Evolutionary conservation across 202 grass and related monocot genomes (phyloP).

Genomic region (Carex arenaria): DNA sequence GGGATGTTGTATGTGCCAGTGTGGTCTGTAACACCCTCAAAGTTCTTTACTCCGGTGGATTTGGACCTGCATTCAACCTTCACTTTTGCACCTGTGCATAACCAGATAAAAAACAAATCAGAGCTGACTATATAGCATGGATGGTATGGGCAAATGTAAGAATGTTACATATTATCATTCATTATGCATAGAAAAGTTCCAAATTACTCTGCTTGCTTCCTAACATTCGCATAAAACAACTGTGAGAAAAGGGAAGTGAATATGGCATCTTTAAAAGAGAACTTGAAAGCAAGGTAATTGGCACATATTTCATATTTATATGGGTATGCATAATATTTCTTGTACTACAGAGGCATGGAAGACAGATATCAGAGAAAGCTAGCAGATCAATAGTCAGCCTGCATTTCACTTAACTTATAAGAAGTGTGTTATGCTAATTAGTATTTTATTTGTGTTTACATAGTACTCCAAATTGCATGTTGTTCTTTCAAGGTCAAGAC

Average conservation of each 20-base stretch:
- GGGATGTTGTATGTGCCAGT: constrained; percentile 83
- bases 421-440: neutral
- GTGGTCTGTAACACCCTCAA: constrained; percentile 70
- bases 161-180: neutral
- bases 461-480: neutral
- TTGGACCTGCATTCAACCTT: constrained; percentile 70
- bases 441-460: neutral
- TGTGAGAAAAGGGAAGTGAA: neutral
- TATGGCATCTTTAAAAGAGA: neutral
- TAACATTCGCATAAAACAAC: neutral
- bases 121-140: neutral
- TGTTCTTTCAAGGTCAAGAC: neutral
- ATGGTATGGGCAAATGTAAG: neutral
- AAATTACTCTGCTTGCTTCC: neutral
- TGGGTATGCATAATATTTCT: neutral
- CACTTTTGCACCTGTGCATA: constrained; percentile 67
- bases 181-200: neutral
- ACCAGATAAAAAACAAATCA: neutral
- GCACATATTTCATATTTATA: neutral
- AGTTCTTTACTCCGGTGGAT: constrained; percentile 41
- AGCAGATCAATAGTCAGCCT: neutral
- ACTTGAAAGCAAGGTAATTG: neutral
- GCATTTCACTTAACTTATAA: neutral
- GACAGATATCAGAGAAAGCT: neutral
- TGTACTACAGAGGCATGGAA: neutral